Conservation (phyloP, 306 rosid species). For the Abrus precatorius region DNA sequence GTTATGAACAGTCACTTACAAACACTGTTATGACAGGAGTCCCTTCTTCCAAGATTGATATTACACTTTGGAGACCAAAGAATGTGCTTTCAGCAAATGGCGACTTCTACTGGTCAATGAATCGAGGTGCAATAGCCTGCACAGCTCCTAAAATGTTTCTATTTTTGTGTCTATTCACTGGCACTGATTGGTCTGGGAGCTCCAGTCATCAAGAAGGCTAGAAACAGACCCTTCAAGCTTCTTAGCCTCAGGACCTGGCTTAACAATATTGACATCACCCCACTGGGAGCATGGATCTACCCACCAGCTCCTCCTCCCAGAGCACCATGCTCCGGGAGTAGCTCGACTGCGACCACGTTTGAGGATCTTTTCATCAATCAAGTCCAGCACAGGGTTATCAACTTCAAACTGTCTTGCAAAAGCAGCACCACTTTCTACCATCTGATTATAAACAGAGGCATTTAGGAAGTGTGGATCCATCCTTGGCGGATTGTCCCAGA, state of each 20-base stretch:
- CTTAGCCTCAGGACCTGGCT: constrained; percentile 83
- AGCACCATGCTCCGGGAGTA: constrained; percentile 86
- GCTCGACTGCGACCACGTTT: constrained; percentile 63
- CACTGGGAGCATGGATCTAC: constrained; percentile 87
- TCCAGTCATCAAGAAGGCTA: constrained; percentile 79
- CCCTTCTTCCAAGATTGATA: constrained; percentile 48
- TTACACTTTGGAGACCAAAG: constrained; percentile 55
- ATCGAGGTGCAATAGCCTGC: constrained; percentile 44
- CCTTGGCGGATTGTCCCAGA: constrained; percentile 91
- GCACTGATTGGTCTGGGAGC: constrained; percentile 73
- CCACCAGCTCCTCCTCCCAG: constrained; percentile 81
- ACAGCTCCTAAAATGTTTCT: constrained; percentile 50
- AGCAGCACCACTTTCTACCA: constrained; percentile 87
- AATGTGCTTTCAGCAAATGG: constrained; percentile 51
- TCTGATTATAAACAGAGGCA: constrained; percentile 67
- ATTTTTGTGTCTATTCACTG: constrained; percentile 52
- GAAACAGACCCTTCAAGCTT: constrained; percentile 74
- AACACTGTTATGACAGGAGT: constrained; percentile 45
- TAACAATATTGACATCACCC: constrained; percentile 77
- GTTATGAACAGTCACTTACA: constrained; percentile 54
- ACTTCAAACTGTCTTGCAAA: constrained; percentile 79
- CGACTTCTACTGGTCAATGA: constrained; percentile 44
- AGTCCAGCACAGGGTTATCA: constrained; percentile 76
- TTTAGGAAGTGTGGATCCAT: constrained; percentile 93
- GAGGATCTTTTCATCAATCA: constrained; percentile 79